Base-by-base conservation (phyloP, 2,329 filamentous ascomycete genomes). In the Hymenoscyphus salicellus region DNA sequence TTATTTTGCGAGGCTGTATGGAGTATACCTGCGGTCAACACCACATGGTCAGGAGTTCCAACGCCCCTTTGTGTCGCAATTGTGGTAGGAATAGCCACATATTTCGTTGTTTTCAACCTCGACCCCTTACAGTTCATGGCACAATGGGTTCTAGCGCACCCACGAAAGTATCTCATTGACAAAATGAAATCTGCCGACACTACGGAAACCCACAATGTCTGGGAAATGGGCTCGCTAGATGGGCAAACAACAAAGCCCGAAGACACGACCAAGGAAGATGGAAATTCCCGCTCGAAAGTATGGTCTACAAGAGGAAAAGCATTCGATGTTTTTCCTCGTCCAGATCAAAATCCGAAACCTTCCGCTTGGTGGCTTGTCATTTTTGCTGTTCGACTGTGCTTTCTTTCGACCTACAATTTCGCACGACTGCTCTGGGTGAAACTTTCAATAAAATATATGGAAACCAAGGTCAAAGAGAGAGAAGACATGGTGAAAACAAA, bases 21-120 rank as follows among this genome's bases (percentile, higher is more conserved):
- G 55, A 58, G 49, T 55, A n/a, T 55, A 14, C 49, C 49, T 5
- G 55, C 28, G 3, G 16, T 20, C 5, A 17, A 7, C 3, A 36
- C n/a, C 2, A 33, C 26, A 36, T 58, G n/a, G 23, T 8, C 55
- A 5, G 28, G 5, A 1, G 20, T 58, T 16, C 17, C 10, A 4
- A 58, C 55, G 14, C 55, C 32, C 4, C 14, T 58, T 17, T 32
- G 8, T 10, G 30, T 16, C 3, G 32, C 32, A 17, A 20, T 36
- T 7, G n/a, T 36, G 3, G 10, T 36, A 26, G 55, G 28, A 32
- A 14, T 38, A 11, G 16, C n/a, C 17, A 58, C 55, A 36, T 58
- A 58, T 17, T 36, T 58, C 3, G 11, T 58, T 14, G 55, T 58
- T 36, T 58, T 58, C 55, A 58, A 58, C 17, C 30, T 58, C 26